Evolutionary conservation across 805 yeast species (phyloP), one percentile per base, ranked within the genome.

Genomic region (Lipomyces chichibuensis): DNA sequence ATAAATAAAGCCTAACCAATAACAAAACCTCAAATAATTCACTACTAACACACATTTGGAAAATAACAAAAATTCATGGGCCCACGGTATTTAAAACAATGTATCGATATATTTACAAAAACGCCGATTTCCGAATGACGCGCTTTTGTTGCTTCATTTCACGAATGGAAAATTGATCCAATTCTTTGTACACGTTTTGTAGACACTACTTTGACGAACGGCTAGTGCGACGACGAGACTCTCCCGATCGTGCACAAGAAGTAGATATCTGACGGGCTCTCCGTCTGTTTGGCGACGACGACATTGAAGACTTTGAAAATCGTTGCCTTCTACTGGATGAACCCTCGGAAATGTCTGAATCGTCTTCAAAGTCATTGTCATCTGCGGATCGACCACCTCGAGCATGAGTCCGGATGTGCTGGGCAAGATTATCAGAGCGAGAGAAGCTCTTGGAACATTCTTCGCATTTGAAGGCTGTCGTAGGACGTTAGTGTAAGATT

Each of bases 401-500:
- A 35, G 57, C 58, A 58, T 77, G 77, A 25, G 74, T 75, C 25
- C 79, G 70, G 51, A 69, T 71, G 63, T 77, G 79, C 73, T 77
- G 79, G 17, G 79, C 64, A 46, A 77, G 72, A 65, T 77, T 77
- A 65, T 77, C 79, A 20, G 77, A 74, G 32, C 79, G 72, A 29
- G 79, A 77, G 62, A 77, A 77, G 64, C 66, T 60, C 71, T 77
- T 77, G 52, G 75, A 74, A 58, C 79, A 77, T 29, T 70, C 69
- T n/a, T 64, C 69, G 66, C 79, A 77, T 57, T 70, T 72, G 67
- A 73, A 77, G 4, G 79, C 59, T 58, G 20, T 11, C 29, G 58
- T 52, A 43, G 23, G 23, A 43, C 7, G 43, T 55, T 37, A 43
- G 65, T 11, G 32, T 17, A 43, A 11, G 20, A 37, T 5, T 11